phyloP scores from a whole-genome alignment of 2,329 filamentous ascomycete genomes.

The Fusarium sp. region DNA sequence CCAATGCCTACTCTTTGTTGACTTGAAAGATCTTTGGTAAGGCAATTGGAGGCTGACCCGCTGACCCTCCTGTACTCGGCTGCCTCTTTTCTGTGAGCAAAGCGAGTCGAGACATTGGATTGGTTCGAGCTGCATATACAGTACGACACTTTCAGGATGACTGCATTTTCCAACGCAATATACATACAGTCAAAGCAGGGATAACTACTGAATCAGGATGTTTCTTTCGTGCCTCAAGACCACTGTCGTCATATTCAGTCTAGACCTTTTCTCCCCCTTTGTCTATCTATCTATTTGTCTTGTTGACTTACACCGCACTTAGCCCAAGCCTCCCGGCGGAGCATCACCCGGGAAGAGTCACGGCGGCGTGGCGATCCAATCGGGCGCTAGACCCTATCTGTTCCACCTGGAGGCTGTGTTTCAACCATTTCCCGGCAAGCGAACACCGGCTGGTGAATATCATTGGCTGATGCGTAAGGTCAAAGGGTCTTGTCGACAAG shows the following conservation, averaged over 20 bases:
- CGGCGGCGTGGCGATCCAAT: conserved; percentile 5
- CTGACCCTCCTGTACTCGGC: not conserved
- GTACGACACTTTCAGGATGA: conserved; percentile 19
- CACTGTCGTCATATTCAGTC: conserved; percentile 14
- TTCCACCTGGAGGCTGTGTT: conserved; percentile 18
- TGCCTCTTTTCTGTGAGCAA: conserved; percentile 13
- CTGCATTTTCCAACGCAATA: conserved; percentile 8
- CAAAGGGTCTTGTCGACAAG: not conserved
- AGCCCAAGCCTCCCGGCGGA: not conserved
- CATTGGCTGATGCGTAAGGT: conserved; percentile 6
- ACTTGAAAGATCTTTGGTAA: not conserved
- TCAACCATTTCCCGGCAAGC: not conserved
- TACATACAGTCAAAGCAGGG: not conserved
- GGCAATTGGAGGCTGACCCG: not conserved
- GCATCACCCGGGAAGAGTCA: conserved; percentile 19
- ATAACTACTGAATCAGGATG: not conserved
- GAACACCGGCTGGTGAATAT: not conserved
- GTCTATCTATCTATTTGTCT: not conserved
- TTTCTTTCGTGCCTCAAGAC: not conserved
- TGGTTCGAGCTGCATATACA: conserved; percentile 11
- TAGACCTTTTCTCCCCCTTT: not conserved
- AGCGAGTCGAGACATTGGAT: not conserved
- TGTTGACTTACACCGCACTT: not conserved
- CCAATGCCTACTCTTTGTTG: not conserved
- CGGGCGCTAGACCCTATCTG: conserved; percentile 3